These are phyloP conservation scores for Xanthoconium purpureum DNA, from an alignment of 768 basidiomycete species.

Conservation along the genomic window DNA sequence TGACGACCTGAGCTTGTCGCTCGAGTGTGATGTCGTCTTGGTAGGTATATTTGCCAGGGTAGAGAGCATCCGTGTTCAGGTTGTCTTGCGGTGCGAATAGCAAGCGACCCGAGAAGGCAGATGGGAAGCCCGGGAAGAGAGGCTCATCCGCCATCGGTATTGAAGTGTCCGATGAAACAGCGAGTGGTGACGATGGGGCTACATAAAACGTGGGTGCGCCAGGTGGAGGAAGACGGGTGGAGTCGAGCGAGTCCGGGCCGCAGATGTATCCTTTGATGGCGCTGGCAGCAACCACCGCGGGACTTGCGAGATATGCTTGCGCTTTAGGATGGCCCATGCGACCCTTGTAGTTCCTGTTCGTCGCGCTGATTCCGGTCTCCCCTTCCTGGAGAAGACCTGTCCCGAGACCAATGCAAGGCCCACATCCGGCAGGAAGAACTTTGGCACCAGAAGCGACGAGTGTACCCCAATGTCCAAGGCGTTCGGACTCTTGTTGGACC, in stretches of 20 bases:
- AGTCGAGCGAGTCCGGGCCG: conserved; percentile 69
- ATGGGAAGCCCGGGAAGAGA: conserved; percentile 80
- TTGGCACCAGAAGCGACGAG: conserved; percentile 88
- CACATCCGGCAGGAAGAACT: conserved; percentile 92
- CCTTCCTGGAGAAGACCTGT: conserved; percentile 92
- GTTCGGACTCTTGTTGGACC: conserved; percentile 90
- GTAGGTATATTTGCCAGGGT: conserved; percentile 99
- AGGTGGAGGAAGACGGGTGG: conserved; percentile 45
- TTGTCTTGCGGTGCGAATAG: conserved; percentile 96
- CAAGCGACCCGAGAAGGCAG: conserved; percentile 77
- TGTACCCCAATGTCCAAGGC: conserved; percentile 81
- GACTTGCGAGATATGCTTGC: conserved; percentile 92
- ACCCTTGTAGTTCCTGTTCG: conserved; percentile 98
- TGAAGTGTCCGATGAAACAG: conserved; percentile 30
- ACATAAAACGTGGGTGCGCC: conserved; percentile 59
- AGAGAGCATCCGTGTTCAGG: conserved; percentile 96
- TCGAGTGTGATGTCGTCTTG: conserved; percentile 98
- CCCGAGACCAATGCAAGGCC: conserved; percentile 96
- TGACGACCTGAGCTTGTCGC: conserved; percentile 91
- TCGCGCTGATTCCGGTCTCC: conserved; percentile 94
- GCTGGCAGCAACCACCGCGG: conserved; percentile 95
- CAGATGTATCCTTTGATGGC: conserved; percentile 91
- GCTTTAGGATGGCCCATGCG: conserved; percentile 97
- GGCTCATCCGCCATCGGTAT: conserved; percentile 46
- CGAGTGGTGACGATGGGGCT: conserved; percentile 29